Conservation (phyloP, 2,329 filamentous ascomycete species). For the Hypoxylon sp. region DNA sequence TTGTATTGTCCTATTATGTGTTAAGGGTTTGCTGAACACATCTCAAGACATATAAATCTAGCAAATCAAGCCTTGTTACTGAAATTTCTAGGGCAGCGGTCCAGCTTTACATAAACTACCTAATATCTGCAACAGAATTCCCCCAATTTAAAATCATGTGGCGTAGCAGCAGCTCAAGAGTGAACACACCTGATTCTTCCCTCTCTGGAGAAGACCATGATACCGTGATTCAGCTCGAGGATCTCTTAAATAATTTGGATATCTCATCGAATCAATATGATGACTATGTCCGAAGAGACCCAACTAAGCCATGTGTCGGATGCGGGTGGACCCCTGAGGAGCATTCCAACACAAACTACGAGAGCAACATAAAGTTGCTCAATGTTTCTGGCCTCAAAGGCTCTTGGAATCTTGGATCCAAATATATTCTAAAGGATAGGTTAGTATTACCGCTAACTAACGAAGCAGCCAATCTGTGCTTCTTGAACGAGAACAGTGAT, state of each 20-base stretch:
- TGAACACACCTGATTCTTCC: too few relatives aligned
- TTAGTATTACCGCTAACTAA: background rate
- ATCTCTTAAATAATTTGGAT: background rate
- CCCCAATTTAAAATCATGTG: too few relatives aligned
- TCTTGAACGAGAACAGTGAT: background rate
- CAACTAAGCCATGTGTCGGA: slow-evolving; percentile 1
- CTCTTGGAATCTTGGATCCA: background rate
- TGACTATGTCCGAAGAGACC: background rate
- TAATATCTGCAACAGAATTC: background rate
- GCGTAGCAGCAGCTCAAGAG: too few relatives aligned
- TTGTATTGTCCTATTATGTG: background rate
- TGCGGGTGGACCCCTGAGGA: slow-evolving; percentile 4
- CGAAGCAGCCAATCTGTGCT: background rate
- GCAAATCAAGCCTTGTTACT: background rate
- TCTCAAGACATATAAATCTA: background rate
- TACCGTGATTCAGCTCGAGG: background rate
- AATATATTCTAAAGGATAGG: slow-evolving; percentile 3
- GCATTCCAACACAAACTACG: background rate
- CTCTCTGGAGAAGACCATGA: background rate
- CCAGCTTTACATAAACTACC: background rate
- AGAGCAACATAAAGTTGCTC: slow-evolving; percentile 8
- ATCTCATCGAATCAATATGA: background rate
- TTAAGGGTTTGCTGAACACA: background rate
- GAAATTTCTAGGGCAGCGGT: background rate
- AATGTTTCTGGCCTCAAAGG: background rate